These are phyloP conservation scores for Epichloe elymi DNA, from an alignment of 2,329 filamentous ascomycete genomes.

Conservation along the genomic window DNA sequence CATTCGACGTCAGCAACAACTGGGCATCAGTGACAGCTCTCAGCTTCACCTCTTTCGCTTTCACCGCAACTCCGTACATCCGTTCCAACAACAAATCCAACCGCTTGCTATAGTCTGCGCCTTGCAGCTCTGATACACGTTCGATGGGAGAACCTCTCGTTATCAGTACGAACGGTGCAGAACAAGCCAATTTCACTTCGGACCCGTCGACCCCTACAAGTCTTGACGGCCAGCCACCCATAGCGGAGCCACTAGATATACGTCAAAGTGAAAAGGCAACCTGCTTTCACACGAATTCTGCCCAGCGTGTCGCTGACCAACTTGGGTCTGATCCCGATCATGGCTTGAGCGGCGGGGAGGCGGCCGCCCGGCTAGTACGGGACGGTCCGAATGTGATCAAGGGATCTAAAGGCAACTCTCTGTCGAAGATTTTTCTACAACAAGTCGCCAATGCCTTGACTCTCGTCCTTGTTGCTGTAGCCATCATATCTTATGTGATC, in stretches of 20 bases:
- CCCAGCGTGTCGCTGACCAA: conserved; percentile 20
- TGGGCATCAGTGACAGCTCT: background rate
- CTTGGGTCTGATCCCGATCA: conserved; percentile 33
- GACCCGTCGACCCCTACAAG: conserved; percentile 22
- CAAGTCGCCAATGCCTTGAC: conserved; percentile 69
- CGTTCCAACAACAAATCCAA: conserved; percentile 5
- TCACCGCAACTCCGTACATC: background rate
- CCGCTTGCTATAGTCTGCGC: conserved; percentile 3
- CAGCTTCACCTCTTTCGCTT: background rate
- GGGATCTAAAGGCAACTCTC: conserved; percentile 55
- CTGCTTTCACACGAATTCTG: conserved; percentile 23
- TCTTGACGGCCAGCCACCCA: conserved; percentile 27
- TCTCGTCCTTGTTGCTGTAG: conserved; percentile 60
- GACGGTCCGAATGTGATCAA: conserved; percentile 61
- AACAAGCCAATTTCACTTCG: conserved; percentile 25
- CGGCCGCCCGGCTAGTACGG: conserved; percentile 48
- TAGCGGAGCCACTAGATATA: conserved; percentile 24
- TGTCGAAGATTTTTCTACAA: conserved; percentile 65
- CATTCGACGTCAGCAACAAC: background rate
- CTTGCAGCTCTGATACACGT: conserved; percentile 16
- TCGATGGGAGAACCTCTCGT: conserved; percentile 29
- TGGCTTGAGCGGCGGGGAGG: conserved; percentile 52
- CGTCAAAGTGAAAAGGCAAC: conserved; percentile 17
- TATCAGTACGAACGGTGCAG: conserved; percentile 27
- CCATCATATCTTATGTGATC: conserved; percentile 55